phyloP scores from a whole-genome alignment of 805 yeast species.

The Nakazawaea sp. region DNA sequence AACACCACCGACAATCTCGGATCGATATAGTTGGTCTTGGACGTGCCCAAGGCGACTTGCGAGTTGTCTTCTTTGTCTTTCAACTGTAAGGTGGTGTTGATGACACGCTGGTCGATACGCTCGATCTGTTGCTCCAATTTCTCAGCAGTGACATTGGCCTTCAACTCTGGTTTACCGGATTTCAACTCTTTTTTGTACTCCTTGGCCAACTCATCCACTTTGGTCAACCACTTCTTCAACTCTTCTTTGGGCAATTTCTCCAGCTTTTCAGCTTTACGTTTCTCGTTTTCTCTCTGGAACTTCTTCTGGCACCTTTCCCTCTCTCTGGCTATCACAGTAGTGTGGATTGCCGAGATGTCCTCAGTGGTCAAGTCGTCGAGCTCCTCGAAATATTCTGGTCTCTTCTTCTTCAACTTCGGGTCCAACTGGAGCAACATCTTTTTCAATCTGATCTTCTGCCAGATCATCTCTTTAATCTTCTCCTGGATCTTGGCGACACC shows the following conservation, averaged over 20 bases:
- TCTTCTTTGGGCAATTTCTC: constrained; percentile 47
- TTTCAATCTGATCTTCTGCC: constrained; percentile 77
- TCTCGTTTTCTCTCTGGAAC: constrained; percentile 73
- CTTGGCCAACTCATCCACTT: constrained; percentile 42
- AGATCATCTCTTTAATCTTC: constrained; percentile 68
- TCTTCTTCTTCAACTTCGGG: constrained; percentile 38
- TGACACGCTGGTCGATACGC: constrained; percentile 63
- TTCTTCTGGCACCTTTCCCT: constrained; percentile 57
- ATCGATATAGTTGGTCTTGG: constrained; percentile 91
- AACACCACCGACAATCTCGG: constrained; percentile 89
- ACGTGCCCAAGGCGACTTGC: constrained; percentile 86
- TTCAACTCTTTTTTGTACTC: constrained; percentile 52
- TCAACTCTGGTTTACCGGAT: constrained; percentile 51
- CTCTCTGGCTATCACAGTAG: constrained; percentile 56
- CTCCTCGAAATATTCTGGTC: constrained; percentile 58
- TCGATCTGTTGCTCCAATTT: constrained; percentile 68
- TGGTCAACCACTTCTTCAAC: constrained; percentile 49
- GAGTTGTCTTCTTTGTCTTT: constrained; percentile 94
- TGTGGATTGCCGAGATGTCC: constrained; percentile 53
- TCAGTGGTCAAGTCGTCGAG: constrained; percentile 60
- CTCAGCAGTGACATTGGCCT: constrained; percentile 48
- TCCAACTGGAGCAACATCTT: constrained; percentile 66
- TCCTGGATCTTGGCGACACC: constrained; percentile 76
- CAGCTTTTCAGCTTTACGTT: constrained; percentile 50
- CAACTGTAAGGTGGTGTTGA: constrained; percentile 63